These are phyloP conservation scores for Zalerion maritima DNA, from an alignment of 495 filamentous ascomycete species.

Conservation along the genomic window DNA sequence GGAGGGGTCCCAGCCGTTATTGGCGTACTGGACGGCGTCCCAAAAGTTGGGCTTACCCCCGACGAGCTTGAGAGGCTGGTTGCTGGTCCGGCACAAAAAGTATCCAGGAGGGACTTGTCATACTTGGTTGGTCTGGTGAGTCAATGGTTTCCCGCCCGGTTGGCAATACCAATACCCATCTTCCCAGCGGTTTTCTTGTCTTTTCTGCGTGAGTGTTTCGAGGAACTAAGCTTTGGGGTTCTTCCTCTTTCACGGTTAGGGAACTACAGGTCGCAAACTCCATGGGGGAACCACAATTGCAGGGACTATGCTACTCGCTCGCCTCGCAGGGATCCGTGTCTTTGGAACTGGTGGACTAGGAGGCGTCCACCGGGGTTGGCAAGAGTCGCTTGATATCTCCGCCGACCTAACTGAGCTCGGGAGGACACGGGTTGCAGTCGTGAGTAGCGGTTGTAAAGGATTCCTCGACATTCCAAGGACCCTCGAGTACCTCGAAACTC, in stretches of 20 bases:
- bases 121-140: constrained; percentile 67
- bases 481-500: constrained; percentile 87
- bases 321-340: constrained; percentile 76
- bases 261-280: constrained; percentile 45
- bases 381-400: constrained; percentile 80
- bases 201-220: constrained; percentile 2
- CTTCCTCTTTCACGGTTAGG: constrained; percentile 27
- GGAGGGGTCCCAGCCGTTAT: constrained; percentile 89
- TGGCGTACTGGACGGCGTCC: constrained; percentile 68
- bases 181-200: neutral
- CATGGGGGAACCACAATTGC: constrained; percentile 89
- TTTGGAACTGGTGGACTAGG: constrained; percentile 80
- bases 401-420: constrained; percentile 92
- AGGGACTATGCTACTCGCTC: constrained; percentile 80
- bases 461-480: constrained; percentile 87
- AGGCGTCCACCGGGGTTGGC: constrained; percentile 84
- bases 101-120: constrained; percentile 72
- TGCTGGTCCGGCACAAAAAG: constrained; percentile 54
- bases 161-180: no score
- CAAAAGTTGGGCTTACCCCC: constrained; percentile 56
- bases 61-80: constrained; percentile 60
- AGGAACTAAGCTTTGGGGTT: constrained; percentile 2
- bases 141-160: no score
- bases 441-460: constrained; percentile 85
- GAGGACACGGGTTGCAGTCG: constrained; percentile 76